Conservation (phyloP, 2,329 filamentous ascomycete species). For the Pseudopyricularia cyperi region DNA sequence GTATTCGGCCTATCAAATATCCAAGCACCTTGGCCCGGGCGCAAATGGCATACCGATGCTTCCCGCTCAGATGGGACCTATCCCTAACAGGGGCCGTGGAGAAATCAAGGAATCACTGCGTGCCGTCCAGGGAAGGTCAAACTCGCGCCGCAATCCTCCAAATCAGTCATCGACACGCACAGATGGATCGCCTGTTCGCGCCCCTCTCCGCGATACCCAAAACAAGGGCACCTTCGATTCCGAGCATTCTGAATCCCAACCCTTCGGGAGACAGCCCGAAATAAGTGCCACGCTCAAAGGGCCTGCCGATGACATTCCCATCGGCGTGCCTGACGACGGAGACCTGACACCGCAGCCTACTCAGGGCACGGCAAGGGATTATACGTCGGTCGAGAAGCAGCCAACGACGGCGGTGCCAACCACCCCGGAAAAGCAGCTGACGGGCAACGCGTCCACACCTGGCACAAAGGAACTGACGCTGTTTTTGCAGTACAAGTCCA, state of each 20-base stretch:
- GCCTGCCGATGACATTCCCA: slow-evolving; percentile 35
- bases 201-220: slow-evolving; percentile 50
- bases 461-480: slow-evolving; percentile 79
- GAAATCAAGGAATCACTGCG: slow-evolving; percentile 78
- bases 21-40: slow-evolving; percentile 75
- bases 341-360: slow-evolving; percentile 7
- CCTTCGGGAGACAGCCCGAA: slow-evolving; percentile 29
- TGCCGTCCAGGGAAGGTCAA: slow-evolving; percentile 39
- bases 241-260: slow-evolving; percentile 6
- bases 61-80: slow-evolving; percentile 67
- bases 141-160: slow-evolving; percentile 25
- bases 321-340: slow-evolving; percentile 14
- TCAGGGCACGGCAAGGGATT: not conserved
- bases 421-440: slow-evolving; percentile 19
- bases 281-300: slow-evolving; percentile 47
- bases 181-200: slow-evolving; percentile 51
- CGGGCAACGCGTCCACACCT: slow-evolving; percentile 37
- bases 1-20: slow-evolving; percentile 95
- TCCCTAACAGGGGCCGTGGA: slow-evolving; percentile 69
- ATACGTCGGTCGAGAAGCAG: not conserved
- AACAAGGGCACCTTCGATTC: slow-evolving; percentile 25
- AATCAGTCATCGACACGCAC: slow-evolving; percentile 20
- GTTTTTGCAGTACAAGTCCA: slow-evolving; percentile 92
- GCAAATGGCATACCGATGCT: slow-evolving; percentile 77
- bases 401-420: not conserved